Conservation (phyloP, 768 basidiomycete species). For the Amanita fuliginea region DNA sequence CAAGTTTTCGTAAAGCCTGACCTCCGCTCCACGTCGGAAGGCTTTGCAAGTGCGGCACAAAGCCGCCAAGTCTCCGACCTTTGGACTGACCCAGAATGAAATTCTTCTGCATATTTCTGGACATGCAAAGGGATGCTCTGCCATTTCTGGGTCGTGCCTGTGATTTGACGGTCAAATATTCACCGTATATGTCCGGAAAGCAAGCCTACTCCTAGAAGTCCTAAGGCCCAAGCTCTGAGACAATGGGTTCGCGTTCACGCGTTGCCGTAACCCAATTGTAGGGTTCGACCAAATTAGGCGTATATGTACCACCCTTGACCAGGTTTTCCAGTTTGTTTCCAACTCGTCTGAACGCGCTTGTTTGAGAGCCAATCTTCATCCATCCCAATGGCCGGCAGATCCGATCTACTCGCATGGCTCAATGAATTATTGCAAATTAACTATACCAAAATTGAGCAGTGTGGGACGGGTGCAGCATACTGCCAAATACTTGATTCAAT, state of each 20-base stretch:
- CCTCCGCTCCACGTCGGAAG: slow-evolving; percentile 37
- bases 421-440: slow-evolving; percentile 88
- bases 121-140: slow-evolving; percentile 4
- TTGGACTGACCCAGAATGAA: slow-evolving; percentile 21
- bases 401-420: slow-evolving; percentile 86
- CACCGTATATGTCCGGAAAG: neutral
- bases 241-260: neutral
- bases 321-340: neutral
- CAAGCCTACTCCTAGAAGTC: neutral
- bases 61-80: slow-evolving; percentile 24
- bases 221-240: neutral
- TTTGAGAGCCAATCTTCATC: neutral
- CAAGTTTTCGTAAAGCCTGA: slow-evolving; percentile 31
- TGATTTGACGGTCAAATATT: neutral
- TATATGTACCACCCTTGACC: neutral
- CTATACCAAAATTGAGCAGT: slow-evolving; percentile 90
- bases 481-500: slow-evolving; percentile 94
- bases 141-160: neutral
- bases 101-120: slow-evolving; percentile 33
- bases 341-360: neutral
- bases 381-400: slow-evolving; percentile 51
- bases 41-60: slow-evolving; percentile 35
- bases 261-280: neutral
- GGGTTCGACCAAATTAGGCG: neutral
- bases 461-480: slow-evolving; percentile 85